A percentile compares a stretch with the other conserved stretches of the same genome.
These are phyloP conservation scores for Scheffersomyces amazonensis DNA, from an alignment of 805 yeast genomes.

Conservation along the genomic window DNA sequence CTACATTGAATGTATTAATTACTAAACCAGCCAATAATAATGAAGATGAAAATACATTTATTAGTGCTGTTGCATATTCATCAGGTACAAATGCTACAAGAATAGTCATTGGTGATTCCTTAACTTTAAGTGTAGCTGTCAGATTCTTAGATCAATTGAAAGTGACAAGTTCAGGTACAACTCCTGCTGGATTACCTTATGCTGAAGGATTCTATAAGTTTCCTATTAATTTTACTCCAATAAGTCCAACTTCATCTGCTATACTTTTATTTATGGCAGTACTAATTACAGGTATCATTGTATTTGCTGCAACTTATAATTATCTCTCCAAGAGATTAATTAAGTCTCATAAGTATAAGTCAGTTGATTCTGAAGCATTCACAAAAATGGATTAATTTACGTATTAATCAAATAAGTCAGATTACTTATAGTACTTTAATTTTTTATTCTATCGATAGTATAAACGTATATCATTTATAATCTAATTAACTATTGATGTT, in stretches of 20 bases:
- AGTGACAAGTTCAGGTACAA: too few relatives aligned
- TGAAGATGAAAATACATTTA: constrained; percentile 37
- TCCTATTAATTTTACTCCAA: constrained; percentile 28
- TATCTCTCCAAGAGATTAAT: constrained; percentile 16
- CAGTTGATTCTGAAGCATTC: constrained; percentile 22
- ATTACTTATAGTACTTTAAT: too few relatives aligned
- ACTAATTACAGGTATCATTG: constrained; percentile 19
- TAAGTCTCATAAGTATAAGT: constrained; percentile 12
- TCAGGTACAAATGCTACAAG: constrained; percentile 61
- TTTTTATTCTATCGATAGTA: too few relatives aligned
- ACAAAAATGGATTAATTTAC: constrained; percentile 17
- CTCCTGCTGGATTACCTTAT: constrained; percentile 32
- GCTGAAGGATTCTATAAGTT: constrained; percentile 39
- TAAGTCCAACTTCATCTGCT: constrained; percentile 19
- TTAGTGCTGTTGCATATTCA: constrained; percentile 58
- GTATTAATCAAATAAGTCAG: too few relatives aligned
- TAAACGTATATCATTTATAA: too few relatives aligned
- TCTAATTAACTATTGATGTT: too few relatives aligned
- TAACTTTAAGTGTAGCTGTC: constrained; percentile 55
- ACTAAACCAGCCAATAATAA: constrained; percentile 29
- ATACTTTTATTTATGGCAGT: constrained; percentile 17
- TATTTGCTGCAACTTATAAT: constrained; percentile 22
- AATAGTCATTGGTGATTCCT: constrained; percentile 61
- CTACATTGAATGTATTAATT: constrained; percentile 50
- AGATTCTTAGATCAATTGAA: constrained; percentile 48